phyloP scores from a whole-genome alignment of 1,284 basidiomycete genomes.

The Ustilago loliicola region DNA sequence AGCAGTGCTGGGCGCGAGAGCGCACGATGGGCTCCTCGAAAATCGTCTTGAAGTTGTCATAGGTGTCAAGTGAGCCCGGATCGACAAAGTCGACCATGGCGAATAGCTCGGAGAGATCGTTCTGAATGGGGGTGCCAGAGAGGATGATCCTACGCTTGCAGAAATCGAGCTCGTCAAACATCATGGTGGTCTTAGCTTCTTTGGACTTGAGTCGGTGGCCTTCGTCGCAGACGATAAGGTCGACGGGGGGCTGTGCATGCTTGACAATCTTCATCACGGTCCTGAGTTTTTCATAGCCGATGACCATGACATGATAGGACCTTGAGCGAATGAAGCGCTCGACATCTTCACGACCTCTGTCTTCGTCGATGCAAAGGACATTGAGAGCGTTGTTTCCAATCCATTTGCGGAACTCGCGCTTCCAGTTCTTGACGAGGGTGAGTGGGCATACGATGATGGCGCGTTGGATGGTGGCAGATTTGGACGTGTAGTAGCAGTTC shows the following conservation, averaged over 20 bases:
- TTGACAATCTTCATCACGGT: slow-evolving; percentile 60
- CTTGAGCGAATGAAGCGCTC: slow-evolving; percentile 71
- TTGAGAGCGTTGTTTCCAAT: slow-evolving; percentile 80
- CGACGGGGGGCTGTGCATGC: slow-evolving; percentile 79
- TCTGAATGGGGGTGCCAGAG: slow-evolving; percentile 95
- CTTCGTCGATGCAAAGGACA: slow-evolving; percentile 80
- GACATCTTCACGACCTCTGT: slow-evolving; percentile 47
- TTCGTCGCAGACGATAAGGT: slow-evolving; percentile 95
- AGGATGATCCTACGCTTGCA: slow-evolving; percentile 80
- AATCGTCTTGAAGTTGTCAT: slow-evolving; percentile 72
- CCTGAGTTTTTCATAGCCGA: slow-evolving; percentile 92
- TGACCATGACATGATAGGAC: slow-evolving; percentile 85
- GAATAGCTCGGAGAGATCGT: slow-evolving; percentile 94
- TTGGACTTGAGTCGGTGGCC: slow-evolving; percentile 95
- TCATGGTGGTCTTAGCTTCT: slow-evolving; percentile 88
- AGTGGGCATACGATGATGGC: slow-evolving; percentile 88
- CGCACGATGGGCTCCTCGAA: slow-evolving; percentile 92
- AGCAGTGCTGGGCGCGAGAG: slow-evolving; percentile 83
- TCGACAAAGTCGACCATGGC: slow-evolving; percentile 97
- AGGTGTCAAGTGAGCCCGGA: slow-evolving; percentile 80
- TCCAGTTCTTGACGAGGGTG: slow-evolving; percentile 95
- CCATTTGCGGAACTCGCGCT: slow-evolving; percentile 93
- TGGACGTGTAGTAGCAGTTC: slow-evolving; percentile 64
- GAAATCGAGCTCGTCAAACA: slow-evolving; percentile 85
- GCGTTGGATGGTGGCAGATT: slow-evolving; percentile 57